These are phyloP conservation scores for Yamadazyma sp. DNA, from an alignment of 1,139 yeast genomes.

Conservation along the genomic window DNA sequence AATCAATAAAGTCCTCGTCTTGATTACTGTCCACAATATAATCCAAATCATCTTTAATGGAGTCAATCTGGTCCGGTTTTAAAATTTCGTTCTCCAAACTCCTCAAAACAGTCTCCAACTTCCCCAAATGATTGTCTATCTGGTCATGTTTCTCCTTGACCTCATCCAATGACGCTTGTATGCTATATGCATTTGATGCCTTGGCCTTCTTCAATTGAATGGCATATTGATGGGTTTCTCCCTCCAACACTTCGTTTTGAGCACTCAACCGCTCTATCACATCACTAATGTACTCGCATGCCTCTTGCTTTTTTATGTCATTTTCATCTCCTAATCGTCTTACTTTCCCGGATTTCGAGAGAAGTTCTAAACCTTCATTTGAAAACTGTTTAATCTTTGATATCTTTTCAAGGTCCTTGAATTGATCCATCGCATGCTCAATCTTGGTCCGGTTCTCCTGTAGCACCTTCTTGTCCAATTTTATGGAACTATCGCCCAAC, in stretches of 20 bases:
- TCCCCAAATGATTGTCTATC: conserved; percentile 75
- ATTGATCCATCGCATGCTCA: conserved; percentile 94
- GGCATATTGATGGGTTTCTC: conserved; percentile 62
- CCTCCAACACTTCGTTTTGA: conserved; percentile 79
- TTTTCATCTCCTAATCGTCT: conserved; percentile 62
- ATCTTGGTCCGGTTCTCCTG: conserved; percentile 81
- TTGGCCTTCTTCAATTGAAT: conserved; percentile 54
- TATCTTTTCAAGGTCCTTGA: conserved; percentile 90
- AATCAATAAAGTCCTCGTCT: conserved; percentile 95
- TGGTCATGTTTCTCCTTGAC: conserved; percentile 67
- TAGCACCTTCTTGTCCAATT: conserved; percentile 74
- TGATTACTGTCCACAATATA: conserved; percentile 94
- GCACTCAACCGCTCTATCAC: conserved; percentile 80
- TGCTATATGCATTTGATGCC: conserved; percentile 27
- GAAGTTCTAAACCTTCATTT: conserved; percentile 84
- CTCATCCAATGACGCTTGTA: conserved; percentile 58
- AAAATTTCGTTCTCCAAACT: conserved; percentile 80
- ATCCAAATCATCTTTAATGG: conserved; percentile 83
- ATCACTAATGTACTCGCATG: conserved; percentile 67
- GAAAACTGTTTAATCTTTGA: conserved; percentile 96
- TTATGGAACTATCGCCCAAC: conserved; percentile 90
- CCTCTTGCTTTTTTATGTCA: conserved; percentile 73
- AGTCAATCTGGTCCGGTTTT: conserved; percentile 78
- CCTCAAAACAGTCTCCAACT: conserved; percentile 75
- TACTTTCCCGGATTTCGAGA: conserved; percentile 35